Conservation (phyloP, 768 basidiomycete genomes). For the Trametes cingulata region DNA sequence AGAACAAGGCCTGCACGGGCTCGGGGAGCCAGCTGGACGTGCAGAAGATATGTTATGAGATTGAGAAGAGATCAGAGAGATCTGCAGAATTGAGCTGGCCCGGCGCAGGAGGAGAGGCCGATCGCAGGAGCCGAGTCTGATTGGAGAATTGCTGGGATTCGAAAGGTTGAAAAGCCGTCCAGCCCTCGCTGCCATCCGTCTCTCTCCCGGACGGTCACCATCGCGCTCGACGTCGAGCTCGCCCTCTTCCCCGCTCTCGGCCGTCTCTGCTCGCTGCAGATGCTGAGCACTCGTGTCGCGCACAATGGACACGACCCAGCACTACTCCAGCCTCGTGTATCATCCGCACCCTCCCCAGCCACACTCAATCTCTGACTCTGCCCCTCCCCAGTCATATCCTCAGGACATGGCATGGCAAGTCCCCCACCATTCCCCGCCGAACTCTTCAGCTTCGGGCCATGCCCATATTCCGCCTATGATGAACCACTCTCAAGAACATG, state of each 20-base stretch:
- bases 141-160: conserved; percentile 20
- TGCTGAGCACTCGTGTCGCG: conserved; percentile 15
- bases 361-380: conserved; percentile 23
- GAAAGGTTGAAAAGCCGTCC: conserved; percentile 23
- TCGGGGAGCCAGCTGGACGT: not conserved
- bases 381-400: conserved; percentile 17
- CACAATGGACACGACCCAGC: conserved; percentile 26
- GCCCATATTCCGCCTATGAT: conserved; percentile 26
- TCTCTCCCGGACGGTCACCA: conserved; percentile 23
- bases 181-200: conserved; percentile 9
- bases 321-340: conserved; percentile 28
- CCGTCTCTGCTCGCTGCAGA: conserved; percentile 8
- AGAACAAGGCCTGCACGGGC: not conserved
- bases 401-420: conserved; percentile 28
- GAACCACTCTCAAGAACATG: conserved; percentile 20
- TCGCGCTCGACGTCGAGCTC: conserved; percentile 14
- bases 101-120: conserved; percentile 16
- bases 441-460: conserved; percentile 20
- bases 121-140: conserved; percentile 23
- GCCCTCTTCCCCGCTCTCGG: not conserved
- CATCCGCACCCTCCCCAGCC: conserved; percentile 22
- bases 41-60: not conserved
- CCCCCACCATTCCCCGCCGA: conserved; percentile 22
- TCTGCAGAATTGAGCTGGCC: not conserved
- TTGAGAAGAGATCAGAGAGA: conserved; percentile 16